Percentiles rank a stretch among this genome's conserved stretches.
Conservation (phyloP, 176 grass and related monocot genomes). For the Ampelocalamus luodianensis region DNA sequence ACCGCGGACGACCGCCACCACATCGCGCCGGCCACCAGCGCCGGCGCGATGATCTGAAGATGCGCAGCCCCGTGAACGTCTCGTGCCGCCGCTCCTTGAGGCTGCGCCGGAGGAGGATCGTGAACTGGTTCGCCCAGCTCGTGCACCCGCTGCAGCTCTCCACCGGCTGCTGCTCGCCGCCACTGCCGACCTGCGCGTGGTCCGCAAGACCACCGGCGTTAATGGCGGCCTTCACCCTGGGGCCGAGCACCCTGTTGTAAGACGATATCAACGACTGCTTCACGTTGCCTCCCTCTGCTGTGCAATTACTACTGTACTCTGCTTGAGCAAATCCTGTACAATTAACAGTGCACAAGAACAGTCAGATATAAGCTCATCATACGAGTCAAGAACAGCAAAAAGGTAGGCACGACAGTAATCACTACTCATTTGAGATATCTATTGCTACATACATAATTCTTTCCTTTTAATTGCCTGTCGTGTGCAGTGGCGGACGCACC, state of each 20-base stretch:
- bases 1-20: slow-evolving; percentile 84
- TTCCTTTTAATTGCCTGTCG: background rate
- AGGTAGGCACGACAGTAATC: background rate
- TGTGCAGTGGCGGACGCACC: too few species aligned
- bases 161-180: background rate
- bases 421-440: background rate
- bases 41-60: slow-evolving; percentile 87
- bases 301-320: slow-evolving; percentile 49
- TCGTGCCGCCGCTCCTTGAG: slow-evolving; percentile 95
- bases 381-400: background rate
- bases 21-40: slow-evolving; percentile 80
- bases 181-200: slow-evolving; percentile 17
- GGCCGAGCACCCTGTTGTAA: slow-evolving; percentile 67
- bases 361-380: background rate
- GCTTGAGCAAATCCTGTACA: slow-evolving; percentile 70
- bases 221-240: slow-evolving; percentile 66
- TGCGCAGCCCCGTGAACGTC: slow-evolving; percentile 82
- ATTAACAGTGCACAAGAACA: background rate
- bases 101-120: slow-evolving; percentile 77
- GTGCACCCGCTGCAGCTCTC: slow-evolving; percentile 51
- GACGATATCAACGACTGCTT: slow-evolving; percentile 71
- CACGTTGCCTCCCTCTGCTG: slow-evolving; percentile 57
- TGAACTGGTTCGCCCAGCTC: slow-evolving; percentile 75
- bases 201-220: background rate
- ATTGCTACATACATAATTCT: background rate